Base-by-base conservation (phyloP, 2,329 filamentous ascomycete genomes). In the Allantophomopsis lycopodina region DNA sequence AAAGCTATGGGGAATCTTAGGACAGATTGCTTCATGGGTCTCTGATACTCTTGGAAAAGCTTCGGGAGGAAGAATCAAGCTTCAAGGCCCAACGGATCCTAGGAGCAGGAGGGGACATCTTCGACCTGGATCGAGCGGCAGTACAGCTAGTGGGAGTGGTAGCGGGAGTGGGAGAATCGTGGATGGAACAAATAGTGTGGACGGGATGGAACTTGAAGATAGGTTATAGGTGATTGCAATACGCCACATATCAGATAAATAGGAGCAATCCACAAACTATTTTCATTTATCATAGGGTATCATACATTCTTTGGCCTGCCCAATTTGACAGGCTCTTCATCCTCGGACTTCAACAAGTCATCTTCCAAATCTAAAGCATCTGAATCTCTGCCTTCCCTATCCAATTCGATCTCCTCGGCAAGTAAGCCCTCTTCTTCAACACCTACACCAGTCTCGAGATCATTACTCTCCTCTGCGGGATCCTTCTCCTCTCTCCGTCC, bases 401-500 rank as follows among this genome's bases (percentile, higher is more conserved):
- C 36, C 30, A 42, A 15, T 31, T 42, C 40, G 35, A 42, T 36
- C 21, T 39, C 36, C 28, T 42, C 38, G 20, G 31, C 41, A n/a
- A 42, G 21, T 20, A 42, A 35, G 13, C 31, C 37, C 20, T 23
- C 33, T 7, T 12, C 34, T 8, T 40, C 37, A 16, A 30, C 38
- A 3, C 18, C 14, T 10, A 30, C 7, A 13, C 35, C 41, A 7
- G 20, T 15, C 7, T 30, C n/a, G 8, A 28, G 4, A 16, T 13
- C 23, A 10, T 11, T 23, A n/a, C 36, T 15, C 15, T 38, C 36
- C 23, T 15, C 13, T 7, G 28, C 36, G 7, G 45, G 44, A 32
- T 56, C 54, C 15, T 50, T 50, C 52, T 78, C 77, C 42, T 82
- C 78, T 49, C 83, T 74, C 40, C 73, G 66, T 2, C 83, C 83